Conservation (phyloP, 192 early-diverging fungal genomes). For the Umbelopsis isabellina region DNA sequence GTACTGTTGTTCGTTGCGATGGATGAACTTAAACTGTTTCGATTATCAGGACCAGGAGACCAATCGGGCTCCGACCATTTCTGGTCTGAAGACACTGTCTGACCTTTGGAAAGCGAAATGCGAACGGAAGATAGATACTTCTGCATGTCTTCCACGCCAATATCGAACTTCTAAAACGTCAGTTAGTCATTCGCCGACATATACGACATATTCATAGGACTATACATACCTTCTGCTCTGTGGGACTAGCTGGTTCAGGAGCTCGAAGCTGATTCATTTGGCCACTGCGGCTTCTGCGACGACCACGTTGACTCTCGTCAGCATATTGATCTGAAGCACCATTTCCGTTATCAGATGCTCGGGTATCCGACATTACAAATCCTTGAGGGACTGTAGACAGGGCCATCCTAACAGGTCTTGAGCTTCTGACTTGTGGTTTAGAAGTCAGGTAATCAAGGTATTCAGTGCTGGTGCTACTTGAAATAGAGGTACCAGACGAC, state of each 20-base stretch:
- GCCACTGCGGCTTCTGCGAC: neutral
- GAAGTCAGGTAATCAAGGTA: constrained; percentile 4
- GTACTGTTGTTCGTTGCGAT: neutral
- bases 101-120: neutral
- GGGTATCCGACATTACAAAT: neutral
- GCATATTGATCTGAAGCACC: neutral
- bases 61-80: constrained; percentile 12
- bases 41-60: constrained; percentile 11
- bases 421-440: constrained; percentile 1
- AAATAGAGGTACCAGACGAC: constrained; percentile 16
- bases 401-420: constrained; percentile 1
- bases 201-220: too few relatives aligned
- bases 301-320: neutral
- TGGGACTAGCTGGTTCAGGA: neutral
- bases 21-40: neutral
- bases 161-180: neutral
- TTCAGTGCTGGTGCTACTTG: constrained; percentile 11
- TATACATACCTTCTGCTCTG: neutral
- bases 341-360: neutral
- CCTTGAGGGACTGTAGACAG: constrained; percentile 11
- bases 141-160: constrained; percentile 12
- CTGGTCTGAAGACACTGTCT: neutral
- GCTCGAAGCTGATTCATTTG: neutral
- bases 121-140: constrained; percentile 7
- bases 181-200: neutral